Conservation (phyloP, 306 rosid genomes). For the Quercus wislizeni region DNA sequence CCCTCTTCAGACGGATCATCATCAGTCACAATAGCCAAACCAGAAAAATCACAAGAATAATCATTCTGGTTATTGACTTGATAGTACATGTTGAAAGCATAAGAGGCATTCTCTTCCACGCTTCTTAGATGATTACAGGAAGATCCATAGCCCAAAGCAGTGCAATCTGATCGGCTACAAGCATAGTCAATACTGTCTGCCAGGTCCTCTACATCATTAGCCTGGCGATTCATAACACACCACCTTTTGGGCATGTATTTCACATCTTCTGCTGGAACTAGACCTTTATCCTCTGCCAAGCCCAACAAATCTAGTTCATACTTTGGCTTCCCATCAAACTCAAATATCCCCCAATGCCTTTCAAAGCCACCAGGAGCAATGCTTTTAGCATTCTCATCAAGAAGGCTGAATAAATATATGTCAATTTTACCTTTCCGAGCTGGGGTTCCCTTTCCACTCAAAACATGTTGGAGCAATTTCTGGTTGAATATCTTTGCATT, state of each 20-base stretch:
- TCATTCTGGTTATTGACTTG: conserved; percentile 59
- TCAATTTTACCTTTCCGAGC: conserved; percentile 53
- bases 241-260: conserved; percentile 54
- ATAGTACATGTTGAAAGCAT: conserved; percentile 89
- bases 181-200: conserved; percentile 64
- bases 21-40: conserved; percentile 55
- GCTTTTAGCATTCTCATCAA: conserved; percentile 71
- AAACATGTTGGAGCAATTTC: conserved; percentile 57
- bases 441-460: conserved; percentile 75
- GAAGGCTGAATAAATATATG: conserved; percentile 63
- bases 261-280: conserved; percentile 67
- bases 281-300: conserved; percentile 28
- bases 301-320: conserved; percentile 70
- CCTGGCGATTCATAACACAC: conserved; percentile 62
- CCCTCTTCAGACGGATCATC: conserved; percentile 66
- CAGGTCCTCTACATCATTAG: conserved; percentile 26
- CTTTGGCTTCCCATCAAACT: conserved; percentile 92
- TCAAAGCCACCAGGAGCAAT: conserved; percentile 78
- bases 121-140: conserved; percentile 68
- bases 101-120: conserved; percentile 75
- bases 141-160: conserved; percentile 83
- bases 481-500: conserved; percentile 71
- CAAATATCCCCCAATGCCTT: conserved; percentile 92
- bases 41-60: conserved; percentile 70
- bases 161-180: conserved; percentile 82